Conservation (phyloP, 2,329 filamentous ascomycete genomes). For the Zasmidium citrigriseum region DNA sequence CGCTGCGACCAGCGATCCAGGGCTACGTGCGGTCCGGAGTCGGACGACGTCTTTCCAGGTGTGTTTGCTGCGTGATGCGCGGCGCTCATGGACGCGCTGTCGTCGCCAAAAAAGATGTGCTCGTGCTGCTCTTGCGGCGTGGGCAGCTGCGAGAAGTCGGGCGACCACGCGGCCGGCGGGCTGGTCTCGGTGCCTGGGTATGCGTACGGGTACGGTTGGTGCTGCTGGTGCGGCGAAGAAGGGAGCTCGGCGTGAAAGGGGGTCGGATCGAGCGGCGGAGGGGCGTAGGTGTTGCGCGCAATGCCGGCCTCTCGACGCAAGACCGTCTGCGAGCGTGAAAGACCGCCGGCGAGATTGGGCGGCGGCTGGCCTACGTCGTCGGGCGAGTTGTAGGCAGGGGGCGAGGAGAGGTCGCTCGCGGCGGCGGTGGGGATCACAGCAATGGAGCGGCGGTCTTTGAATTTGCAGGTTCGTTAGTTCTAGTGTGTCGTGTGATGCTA, state of each 20-base stretch:
- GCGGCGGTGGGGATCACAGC: conserved; percentile 17
- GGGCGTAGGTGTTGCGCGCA: conserved; percentile 1
- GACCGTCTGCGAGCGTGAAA: conserved; percentile 30
- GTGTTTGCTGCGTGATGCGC: conserved; percentile 20
- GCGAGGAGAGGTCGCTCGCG: conserved; percentile 13
- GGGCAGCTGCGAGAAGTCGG: conserved; percentile 25
- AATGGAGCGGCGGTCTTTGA: conserved; percentile 28
- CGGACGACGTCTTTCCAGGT: conserved; percentile 36
- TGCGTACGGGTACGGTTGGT: not conserved
- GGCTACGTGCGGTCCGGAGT: conserved; percentile 31
- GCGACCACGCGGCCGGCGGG: conserved; percentile 25
- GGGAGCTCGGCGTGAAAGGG: conserved; percentile 2
- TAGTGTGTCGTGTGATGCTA: conserved; percentile 6
- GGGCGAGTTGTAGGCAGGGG: conserved; percentile 17
- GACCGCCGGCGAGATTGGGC: conserved; percentile 17
- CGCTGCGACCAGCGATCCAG: conserved; percentile 40
- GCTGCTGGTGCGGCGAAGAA: not conserved
- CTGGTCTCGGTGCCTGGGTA: conserved; percentile 7
- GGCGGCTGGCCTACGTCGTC: conserved; percentile 13
- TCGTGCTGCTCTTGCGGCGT: conserved; percentile 22
- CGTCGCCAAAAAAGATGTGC: conserved; percentile 5
- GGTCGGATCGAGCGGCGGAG: not conserved
- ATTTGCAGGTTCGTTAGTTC: conserved; percentile 6
- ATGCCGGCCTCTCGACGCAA: conserved; percentile 22
- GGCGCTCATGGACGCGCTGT: conserved; percentile 32